Evolutionary conservation across 768 basidiomycete species (phyloP).

Genomic region (Hortiboletus flavorubellus): DNA sequence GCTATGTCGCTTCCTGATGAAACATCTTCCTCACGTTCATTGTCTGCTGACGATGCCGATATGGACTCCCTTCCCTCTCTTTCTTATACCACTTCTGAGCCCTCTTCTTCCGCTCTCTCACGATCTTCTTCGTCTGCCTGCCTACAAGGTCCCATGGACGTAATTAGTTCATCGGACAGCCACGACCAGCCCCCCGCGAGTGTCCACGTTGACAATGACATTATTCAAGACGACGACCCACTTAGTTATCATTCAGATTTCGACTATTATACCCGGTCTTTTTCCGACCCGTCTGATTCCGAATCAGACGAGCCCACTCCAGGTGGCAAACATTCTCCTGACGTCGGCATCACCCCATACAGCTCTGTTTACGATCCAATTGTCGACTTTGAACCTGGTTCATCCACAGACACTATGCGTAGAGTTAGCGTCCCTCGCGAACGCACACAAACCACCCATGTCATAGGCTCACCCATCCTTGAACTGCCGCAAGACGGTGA

Average conservation of each 20-base stretch:
- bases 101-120: slow-evolving; percentile 38
- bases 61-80: slow-evolving; percentile 34
- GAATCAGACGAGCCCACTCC: slow-evolving; percentile 19
- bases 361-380: slow-evolving; percentile 21
- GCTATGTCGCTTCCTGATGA: slow-evolving; percentile 16
- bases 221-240: slow-evolving; percentile 28
- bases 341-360: slow-evolving; percentile 16
- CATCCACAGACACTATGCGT: slow-evolving; percentile 38
- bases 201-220: slow-evolving; percentile 5
- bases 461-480: neutral
- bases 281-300: slow-evolving; percentile 31
- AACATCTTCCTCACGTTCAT: slow-evolving; percentile 21
- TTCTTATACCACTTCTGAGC: slow-evolving; percentile 32
- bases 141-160: slow-evolving; percentile 13
- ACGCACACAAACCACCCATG: neutral
- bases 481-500: slow-evolving; percentile 13
- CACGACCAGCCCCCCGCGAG: slow-evolving; percentile 2
- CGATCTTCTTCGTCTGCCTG: slow-evolving; percentile 39
- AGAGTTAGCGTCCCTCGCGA: neutral
- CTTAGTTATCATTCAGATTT: slow-evolving; percentile 36
- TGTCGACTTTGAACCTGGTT: slow-evolving; percentile 40
- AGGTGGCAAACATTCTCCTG: slow-evolving; percentile 8
- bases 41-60: slow-evolving; percentile 25
- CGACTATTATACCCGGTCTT: slow-evolving; percentile 34
- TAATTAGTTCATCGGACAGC: slow-evolving; percentile 19